Evolutionary conservation across 495 filamentous ascomycete species (phyloP).

Genomic region (Aspergillus olivimuriae): DNA sequence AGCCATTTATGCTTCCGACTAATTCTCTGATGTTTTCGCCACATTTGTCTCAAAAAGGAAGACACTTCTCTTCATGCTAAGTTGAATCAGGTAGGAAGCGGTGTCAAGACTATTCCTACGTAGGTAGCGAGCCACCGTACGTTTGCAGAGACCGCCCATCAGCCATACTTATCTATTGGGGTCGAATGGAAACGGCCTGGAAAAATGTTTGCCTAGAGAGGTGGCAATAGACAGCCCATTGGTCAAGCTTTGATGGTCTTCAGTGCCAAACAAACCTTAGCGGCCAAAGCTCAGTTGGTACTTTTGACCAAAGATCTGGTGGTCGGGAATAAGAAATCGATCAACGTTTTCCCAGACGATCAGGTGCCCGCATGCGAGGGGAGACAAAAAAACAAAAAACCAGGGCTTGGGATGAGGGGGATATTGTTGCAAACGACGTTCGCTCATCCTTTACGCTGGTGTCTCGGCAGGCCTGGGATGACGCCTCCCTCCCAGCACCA

Average conservation of each 20-base stretch:
- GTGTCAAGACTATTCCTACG: slow-evolving; percentile 1
- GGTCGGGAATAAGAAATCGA: slow-evolving; percentile 3
- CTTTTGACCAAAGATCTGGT: slow-evolving; percentile 13
- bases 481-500: neutral
- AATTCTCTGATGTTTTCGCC: slow-evolving; percentile 1
- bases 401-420: too few species aligned
- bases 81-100: neutral
- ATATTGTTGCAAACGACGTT: slow-evolving; percentile 15
- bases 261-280: slow-evolving; percentile 17
- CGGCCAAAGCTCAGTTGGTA: slow-evolving; percentile 12
- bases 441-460: slow-evolving; percentile 8
- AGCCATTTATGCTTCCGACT: slow-evolving; percentile 1
- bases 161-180: slow-evolving; percentile 6
- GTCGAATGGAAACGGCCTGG: slow-evolving; percentile 6
- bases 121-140: slow-evolving; percentile 16
- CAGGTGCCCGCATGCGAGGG: too few species aligned
- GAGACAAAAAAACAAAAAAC: too few species aligned
- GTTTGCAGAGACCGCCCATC: slow-evolving; percentile 14
- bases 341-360: too few species aligned
- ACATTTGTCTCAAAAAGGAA: slow-evolving; percentile 1
- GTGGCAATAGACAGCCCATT: too few species aligned
- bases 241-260: slow-evolving; percentile 8
- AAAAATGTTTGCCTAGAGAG: slow-evolving; percentile 2
- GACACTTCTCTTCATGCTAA: neutral
- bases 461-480: slow-evolving; percentile 10